Percentiles rank a stretch among this genome's conserved stretches.
Evolutionary conservation across 2,329 filamentous ascomycete genomes (phyloP).

Genomic region (Monilinia laxa): DNA sequence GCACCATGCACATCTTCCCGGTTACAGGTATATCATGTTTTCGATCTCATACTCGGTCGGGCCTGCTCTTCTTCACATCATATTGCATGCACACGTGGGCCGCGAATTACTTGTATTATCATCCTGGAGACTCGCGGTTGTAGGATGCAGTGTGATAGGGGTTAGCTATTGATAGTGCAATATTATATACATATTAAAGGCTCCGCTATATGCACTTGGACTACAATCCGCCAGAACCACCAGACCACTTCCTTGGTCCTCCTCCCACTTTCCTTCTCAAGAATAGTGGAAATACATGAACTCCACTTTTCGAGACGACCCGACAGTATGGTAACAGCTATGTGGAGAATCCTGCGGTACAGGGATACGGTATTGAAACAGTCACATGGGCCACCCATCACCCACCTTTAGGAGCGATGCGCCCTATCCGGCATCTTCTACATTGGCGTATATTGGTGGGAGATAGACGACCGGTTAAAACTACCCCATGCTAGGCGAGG

Average conservation of each 20-base stretch:
- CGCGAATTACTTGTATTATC: background rate
- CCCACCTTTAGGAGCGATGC: slow-evolving; percentile 9
- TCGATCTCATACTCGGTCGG: background rate
- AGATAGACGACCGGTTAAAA: slow-evolving; percentile 1
- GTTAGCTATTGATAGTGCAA: background rate
- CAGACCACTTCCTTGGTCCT: background rate
- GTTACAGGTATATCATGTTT: background rate
- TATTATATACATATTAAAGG: background rate
- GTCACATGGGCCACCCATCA: slow-evolving; percentile 16
- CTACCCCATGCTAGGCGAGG: background rate
- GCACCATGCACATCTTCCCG: slow-evolving; percentile 9
- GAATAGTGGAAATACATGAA: slow-evolving; percentile 1
- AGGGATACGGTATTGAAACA: slow-evolving; percentile 5
- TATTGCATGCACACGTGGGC: background rate
- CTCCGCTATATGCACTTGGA: background rate
- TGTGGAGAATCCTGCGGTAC: slow-evolving; percentile 12
- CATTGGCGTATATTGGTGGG: background rate
- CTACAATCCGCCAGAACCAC: background rate
- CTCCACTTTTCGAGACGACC: slow-evolving; percentile 15
- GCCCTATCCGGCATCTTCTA: slow-evolving; percentile 7
- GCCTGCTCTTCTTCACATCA: background rate
- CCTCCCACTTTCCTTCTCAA: slow-evolving; percentile 11
- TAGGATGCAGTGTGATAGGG: no score
- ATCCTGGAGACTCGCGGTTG: background rate
- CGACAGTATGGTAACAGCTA: slow-evolving; percentile 12